Evolutionary conservation across 2,329 filamentous ascomycete species (phyloP).

Genomic region (Pyrenophora graminea): DNA sequence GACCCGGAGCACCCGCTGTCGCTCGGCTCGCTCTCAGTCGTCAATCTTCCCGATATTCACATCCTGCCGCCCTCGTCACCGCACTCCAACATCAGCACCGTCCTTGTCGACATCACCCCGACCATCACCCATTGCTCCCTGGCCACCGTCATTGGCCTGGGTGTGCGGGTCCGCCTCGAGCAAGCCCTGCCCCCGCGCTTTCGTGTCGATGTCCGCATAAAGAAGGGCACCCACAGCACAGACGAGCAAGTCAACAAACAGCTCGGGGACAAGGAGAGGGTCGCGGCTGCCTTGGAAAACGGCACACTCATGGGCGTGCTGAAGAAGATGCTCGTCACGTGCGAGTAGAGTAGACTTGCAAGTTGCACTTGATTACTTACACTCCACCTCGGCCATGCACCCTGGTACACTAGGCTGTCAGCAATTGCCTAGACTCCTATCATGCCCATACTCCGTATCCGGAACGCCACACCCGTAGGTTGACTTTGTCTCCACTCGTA

Average conservation of each 20-base stretch:
- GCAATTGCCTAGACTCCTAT: too few species aligned
- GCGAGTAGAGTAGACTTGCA: constrained; percentile 54
- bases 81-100: constrained; percentile 68
- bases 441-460: too few species aligned
- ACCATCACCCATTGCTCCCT: constrained; percentile 97
- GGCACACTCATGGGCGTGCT: constrained; percentile 85
- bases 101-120: constrained; percentile 88
- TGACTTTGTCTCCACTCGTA: too few species aligned
- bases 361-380: too few species aligned
- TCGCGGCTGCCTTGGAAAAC: constrained; percentile 93
- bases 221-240: constrained; percentile 93
- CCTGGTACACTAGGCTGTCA: neutral
- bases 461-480: too few species aligned
- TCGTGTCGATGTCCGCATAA: constrained; percentile 88
- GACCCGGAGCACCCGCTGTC: constrained; percentile 97
- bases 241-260: constrained; percentile 98
- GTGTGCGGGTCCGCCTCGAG: constrained; percentile 87
- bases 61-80: constrained; percentile 70
- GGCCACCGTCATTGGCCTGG: constrained; percentile 93
- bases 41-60: constrained; percentile 91
- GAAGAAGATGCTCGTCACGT: constrained; percentile 91
- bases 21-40: constrained; percentile 88
- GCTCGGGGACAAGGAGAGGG: constrained; percentile 91
- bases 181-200: constrained; percentile 90
- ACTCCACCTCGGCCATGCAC: too few species aligned